These are phyloP conservation scores for Diaporthe caulivora DNA, from an alignment of 2,329 filamentous ascomycete species.

Conservation along the genomic window DNA sequence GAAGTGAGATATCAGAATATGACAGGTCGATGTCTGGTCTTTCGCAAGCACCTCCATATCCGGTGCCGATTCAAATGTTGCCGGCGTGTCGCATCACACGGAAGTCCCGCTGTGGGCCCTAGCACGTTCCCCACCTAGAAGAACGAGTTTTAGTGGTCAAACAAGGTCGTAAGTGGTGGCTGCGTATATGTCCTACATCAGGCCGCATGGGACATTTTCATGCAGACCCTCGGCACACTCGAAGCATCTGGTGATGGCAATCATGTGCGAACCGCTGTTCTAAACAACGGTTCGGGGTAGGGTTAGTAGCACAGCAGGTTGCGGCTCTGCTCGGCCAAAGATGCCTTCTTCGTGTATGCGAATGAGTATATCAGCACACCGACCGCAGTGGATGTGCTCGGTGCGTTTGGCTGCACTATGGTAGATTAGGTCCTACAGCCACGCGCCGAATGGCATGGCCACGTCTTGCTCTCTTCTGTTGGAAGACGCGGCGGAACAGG, in stretches of 20 bases:
- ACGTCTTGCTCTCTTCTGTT: neutral
- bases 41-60: slow-evolving; percentile 28
- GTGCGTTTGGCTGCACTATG: neutral
- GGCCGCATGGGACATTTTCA: neutral
- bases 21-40: slow-evolving; percentile 27
- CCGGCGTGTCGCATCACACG: slow-evolving; percentile 12
- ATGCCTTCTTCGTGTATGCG: neutral
- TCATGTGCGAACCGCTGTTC: neutral
- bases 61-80: slow-evolving; percentile 15
- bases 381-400: neutral
- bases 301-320: slow-evolving; percentile 28
- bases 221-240: slow-evolving; percentile 23
- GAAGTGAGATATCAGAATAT: slow-evolving; percentile 30
- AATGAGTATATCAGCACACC: neutral
- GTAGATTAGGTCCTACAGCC: neutral
- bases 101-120: slow-evolving; percentile 25
- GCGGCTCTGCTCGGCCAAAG: slow-evolving; percentile 29
- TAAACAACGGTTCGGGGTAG: neutral
- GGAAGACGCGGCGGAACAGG: neutral
- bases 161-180: neutral
- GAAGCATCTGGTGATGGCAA: neutral
- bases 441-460: neutral
- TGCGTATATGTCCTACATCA: neutral
- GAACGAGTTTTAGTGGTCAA: neutral
- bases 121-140: neutral